Percentiles rank a stretch among this genome's conserved stretches.
These are phyloP conservation scores for Bruguiera sexangula DNA, from an alignment of 345 rosid species.

Conservation along the genomic window DNA sequence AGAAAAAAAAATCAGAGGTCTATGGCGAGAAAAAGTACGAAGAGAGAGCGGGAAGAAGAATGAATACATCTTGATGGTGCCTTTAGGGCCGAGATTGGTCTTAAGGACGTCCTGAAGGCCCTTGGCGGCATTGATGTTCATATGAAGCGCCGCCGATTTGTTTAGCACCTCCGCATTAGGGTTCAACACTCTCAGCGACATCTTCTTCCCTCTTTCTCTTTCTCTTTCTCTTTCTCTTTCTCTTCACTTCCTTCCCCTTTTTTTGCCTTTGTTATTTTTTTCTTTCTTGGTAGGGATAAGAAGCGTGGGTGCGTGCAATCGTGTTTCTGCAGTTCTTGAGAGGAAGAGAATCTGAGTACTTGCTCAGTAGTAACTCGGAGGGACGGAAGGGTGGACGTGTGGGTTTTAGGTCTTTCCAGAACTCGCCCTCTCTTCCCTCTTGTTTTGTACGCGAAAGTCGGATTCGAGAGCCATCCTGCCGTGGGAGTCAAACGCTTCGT, in stretches of 20 bases:
- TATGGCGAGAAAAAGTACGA: not conserved
- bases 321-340: not conserved
- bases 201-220: constrained; percentile 13
- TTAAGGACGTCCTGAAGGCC: constrained; percentile 94
- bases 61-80: constrained; percentile 86
- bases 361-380: not conserved
- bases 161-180: constrained; percentile 97
- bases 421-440: not conserved
- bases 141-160: constrained; percentile 97
- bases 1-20: constrained; percentile 1
- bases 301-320: not conserved
- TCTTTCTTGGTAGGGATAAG: not conserved
- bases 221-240: constrained; percentile 11
- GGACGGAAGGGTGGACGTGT: not conserved
- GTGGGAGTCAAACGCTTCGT: no score
- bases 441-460: no score
- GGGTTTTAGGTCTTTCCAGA: constrained; percentile 22
- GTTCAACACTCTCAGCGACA: constrained; percentile 87
- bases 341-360: no score
- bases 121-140: constrained; percentile 98
- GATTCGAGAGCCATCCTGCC: no score
- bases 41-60: not conserved
- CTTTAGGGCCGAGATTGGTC: constrained; percentile 93
- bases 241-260: not conserved
- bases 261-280: not conserved